Percentiles rank a stretch among this genome's conserved stretches.
Evolutionary conservation across 2,329 filamentous ascomycete genomes (phyloP).

Genomic region (Colletotrichum horii): DNA sequence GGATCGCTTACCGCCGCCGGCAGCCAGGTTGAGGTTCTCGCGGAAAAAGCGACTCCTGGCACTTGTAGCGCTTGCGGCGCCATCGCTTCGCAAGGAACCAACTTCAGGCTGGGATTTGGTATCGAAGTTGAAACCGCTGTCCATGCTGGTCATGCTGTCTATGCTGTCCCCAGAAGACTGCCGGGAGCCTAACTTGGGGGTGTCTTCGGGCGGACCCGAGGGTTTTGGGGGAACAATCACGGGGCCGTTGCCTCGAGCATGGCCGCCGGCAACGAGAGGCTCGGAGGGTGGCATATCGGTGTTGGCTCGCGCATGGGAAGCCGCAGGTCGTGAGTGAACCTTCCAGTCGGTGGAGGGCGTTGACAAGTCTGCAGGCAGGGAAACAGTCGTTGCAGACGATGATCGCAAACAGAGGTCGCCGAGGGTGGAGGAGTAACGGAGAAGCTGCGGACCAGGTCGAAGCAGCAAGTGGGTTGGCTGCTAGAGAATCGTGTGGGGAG

Average conservation of each 20-base stretch:
- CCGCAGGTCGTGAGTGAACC: slow-evolving; percentile 3
- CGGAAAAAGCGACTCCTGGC: slow-evolving; percentile 40
- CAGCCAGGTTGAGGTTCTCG: slow-evolving; percentile 28
- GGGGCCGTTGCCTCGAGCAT: neutral
- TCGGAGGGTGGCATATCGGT: slow-evolving; percentile 15
- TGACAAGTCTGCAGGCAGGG: neutral
- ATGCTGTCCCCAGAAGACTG: neutral
- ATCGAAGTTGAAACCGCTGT: slow-evolving; percentile 10
- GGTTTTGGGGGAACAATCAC: neutral
- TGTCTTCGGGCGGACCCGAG: neutral
- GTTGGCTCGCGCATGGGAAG: slow-evolving; percentile 17
- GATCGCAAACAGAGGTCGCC: neutral
- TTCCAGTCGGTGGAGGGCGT: neutral
- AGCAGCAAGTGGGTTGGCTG: neutral
- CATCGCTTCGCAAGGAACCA: neutral
- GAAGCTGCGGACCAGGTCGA: neutral
- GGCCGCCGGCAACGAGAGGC: neutral
- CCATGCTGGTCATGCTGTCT: neutral
- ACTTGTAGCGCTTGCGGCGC: neutral
- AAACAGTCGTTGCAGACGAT: neutral
- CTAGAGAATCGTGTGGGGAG: slow-evolving; percentile 12
- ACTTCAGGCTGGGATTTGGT: neutral
- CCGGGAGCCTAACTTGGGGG: neutral
- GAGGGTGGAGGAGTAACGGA: neutral
- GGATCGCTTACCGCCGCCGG: slow-evolving; percentile 31